Evolutionary conservation across 768 basidiomycete genomes (phyloP), one percentile per base, ranked within the genome.

Genomic region (Exsudoporus frostii): DNA sequence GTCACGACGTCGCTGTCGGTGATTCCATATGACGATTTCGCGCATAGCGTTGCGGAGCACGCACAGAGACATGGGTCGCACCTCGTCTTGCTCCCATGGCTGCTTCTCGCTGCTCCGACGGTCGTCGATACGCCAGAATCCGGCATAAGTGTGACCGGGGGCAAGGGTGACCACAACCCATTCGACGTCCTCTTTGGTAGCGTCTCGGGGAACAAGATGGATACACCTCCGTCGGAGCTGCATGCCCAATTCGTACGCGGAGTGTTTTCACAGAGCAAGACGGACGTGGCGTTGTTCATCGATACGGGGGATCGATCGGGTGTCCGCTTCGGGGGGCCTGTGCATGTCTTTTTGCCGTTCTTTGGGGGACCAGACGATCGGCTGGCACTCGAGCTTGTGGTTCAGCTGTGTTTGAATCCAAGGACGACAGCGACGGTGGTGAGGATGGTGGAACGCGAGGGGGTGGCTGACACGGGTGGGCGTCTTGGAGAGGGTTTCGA

Each of bases 311-410:
- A 74, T 48, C 61, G 59, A 9, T 47, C 63, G 30, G 58, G 63
- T 0, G 54, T 57, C 39, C 60, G 44, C 20, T 2, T 51, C 25
- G 67, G 68, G 42, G 71, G 71, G 37, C 68, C 62, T 9, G 79
- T 84, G 62, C 89, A 92, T 64, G 59, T 98, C 14, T 89, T 92
- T 71, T 63, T 97, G 13, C 90, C 92, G 0, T 98, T 98, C 80
- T 90, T 92, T 66, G 96, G 96, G 22, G 96, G 96, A 0, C 88
- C 92, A 0, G 96, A 98, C 67, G 95, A 97, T 65, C 79, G 96
- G 3, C 76, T 93, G 17, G 91, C 92, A 0, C 73, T 98, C 33
- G 83, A 88, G 29, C 84, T 98, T 59, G 87, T 90, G 22, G 80
- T 88, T 14, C 94, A 95, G 69, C 73, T 97, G 27, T 95, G 90